These are phyloP conservation scores for Thraustochytrium sp. DNA, from an alignment of 352 stramenopile genomes.

Conservation along the genomic window DNA sequence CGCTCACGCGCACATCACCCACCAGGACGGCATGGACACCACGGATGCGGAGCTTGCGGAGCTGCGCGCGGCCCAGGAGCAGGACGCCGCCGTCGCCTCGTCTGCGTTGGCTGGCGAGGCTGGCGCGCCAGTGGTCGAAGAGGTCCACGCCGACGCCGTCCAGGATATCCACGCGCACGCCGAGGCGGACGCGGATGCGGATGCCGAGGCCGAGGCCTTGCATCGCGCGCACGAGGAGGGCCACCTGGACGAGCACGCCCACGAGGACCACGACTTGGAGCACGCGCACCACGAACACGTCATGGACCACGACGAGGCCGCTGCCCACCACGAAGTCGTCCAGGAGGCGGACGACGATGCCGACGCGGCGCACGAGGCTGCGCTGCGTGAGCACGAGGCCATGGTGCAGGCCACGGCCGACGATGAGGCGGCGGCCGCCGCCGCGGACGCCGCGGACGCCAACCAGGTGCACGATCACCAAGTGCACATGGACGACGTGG, in stretches of 20 bases:
- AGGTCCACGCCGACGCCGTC: not conserved
- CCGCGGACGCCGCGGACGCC: not conserved
- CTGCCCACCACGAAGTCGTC: not conserved
- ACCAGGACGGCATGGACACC: not conserved
- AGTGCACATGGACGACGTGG: not conserved
- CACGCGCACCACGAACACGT: not conserved
- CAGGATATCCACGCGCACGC: not conserved
- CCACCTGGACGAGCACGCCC: not conserved
- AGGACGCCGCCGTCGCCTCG: not conserved
- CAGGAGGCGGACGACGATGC: constrained; percentile 9
- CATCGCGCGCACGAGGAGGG: not conserved
- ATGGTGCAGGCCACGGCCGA: not conserved
- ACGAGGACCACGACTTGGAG: not conserved
- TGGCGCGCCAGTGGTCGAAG: not conserved
- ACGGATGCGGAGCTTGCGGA: constrained; percentile 3
- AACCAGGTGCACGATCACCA: not conserved
- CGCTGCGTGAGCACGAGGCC: not conserved
- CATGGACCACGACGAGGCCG: not conserved
- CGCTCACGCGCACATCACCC: not conserved
- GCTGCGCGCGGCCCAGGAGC: not conserved
- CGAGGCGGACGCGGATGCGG: not conserved
- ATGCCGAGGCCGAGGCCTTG: not conserved
- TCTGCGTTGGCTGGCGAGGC: not conserved
- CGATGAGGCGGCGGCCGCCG: not conserved
- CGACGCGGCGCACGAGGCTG: not conserved